Percentiles rank a stretch among this genome's conserved stretches.
These are phyloP conservation scores for Hemisphaericaspora xylanilytica DNA, from an alignment of 1,139 yeast species.

Conservation along the genomic window DNA sequence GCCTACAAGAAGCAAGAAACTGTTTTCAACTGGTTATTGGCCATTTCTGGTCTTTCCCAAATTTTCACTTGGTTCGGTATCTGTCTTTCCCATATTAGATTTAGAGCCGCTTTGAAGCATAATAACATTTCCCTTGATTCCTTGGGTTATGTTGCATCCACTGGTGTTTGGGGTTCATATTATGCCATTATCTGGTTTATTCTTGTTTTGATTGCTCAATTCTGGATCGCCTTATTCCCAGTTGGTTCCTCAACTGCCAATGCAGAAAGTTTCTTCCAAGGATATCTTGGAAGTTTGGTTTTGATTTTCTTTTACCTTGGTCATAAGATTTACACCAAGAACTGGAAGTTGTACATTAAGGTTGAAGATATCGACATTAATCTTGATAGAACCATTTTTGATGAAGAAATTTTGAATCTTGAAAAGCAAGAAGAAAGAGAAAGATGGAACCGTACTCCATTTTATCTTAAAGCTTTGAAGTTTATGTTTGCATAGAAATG, in stretches of 20 bases:
- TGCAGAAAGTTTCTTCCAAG: constrained; percentile 35
- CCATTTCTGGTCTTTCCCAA: constrained; percentile 44
- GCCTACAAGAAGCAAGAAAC: constrained; percentile 40
- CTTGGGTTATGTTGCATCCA: constrained; percentile 40
- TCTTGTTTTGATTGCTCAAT: constrained; percentile 40
- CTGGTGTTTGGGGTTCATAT: constrained; percentile 42
- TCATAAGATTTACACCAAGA: constrained; percentile 33
- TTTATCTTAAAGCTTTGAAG: constrained; percentile 24
- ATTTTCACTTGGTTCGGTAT: constrained; percentile 45
- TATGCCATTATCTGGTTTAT: constrained; percentile 35
- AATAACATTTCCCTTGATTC: constrained; percentile 33
- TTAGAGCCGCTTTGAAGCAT: constrained; percentile 40
- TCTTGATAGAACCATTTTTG: constrained; percentile 35
- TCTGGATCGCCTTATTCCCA: constrained; percentile 45
- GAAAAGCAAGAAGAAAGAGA: constrained; percentile 36
- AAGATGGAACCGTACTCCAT: constrained; percentile 22
- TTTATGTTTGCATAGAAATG: constrained; percentile 19
- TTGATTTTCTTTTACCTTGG: constrained; percentile 33
- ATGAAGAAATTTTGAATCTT: constrained; percentile 36
- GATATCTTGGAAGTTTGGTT: constrained; percentile 37
- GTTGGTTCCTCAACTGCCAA: constrained; percentile 27
- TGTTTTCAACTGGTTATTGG: constrained; percentile 45
- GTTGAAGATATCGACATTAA: constrained; percentile 35
- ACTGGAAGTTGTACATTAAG: constrained; percentile 31
- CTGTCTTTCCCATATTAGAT: constrained; percentile 42